Evolutionary conservation across 495 filamentous ascomycete genomes (phyloP).

Genomic region (Penicillium manginii): DNA sequence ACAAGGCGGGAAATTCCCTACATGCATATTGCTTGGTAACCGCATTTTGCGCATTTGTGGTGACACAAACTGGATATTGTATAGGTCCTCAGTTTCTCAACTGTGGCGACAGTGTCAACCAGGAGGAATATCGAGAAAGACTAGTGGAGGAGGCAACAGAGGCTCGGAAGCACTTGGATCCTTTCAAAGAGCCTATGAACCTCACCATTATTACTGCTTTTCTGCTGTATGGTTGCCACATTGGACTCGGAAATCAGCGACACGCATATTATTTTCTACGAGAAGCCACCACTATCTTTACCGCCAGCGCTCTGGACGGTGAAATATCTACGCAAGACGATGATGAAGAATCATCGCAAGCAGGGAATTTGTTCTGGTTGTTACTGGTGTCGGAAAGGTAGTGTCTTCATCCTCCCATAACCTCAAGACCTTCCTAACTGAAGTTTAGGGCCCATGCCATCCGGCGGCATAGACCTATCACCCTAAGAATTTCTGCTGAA

Average conservation of each 20-base stretch:
- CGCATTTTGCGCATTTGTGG: slow-evolving; percentile 76
- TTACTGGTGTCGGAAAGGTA: slow-evolving; percentile 74
- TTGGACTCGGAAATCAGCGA: slow-evolving; percentile 70
- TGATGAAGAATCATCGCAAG: slow-evolving; percentile 22
- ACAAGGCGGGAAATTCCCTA: slow-evolving; percentile 46
- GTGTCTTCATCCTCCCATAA: neutral
- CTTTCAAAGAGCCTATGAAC: slow-evolving; percentile 64
- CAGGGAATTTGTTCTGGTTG: slow-evolving; percentile 68
- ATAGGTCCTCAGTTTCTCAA: slow-evolving; percentile 31
- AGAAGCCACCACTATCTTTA: slow-evolving; percentile 66
- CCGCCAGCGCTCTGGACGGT: slow-evolving; percentile 45
- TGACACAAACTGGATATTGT: slow-evolving; percentile 59
- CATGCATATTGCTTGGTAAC: slow-evolving; percentile 76
- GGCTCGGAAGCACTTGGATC: slow-evolving; percentile 67
- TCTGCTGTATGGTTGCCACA: slow-evolving; percentile 72
- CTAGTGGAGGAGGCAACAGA: slow-evolving; percentile 72
- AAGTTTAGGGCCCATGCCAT: slow-evolving; percentile 65
- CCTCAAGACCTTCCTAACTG: slow-evolving; percentile 3
- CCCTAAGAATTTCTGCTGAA: slow-evolving; percentile 65
- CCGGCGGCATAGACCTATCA: slow-evolving; percentile 72
- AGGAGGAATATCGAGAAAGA: slow-evolving; percentile 48
- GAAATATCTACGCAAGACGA: slow-evolving; percentile 23
- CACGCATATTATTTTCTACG: slow-evolving; percentile 75
- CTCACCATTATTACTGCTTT: slow-evolving; percentile 69
- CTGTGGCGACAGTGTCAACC: neutral